Conservation (phyloP, 2,329 filamentous ascomycete species). For the Alternaria viburni region DNA sequence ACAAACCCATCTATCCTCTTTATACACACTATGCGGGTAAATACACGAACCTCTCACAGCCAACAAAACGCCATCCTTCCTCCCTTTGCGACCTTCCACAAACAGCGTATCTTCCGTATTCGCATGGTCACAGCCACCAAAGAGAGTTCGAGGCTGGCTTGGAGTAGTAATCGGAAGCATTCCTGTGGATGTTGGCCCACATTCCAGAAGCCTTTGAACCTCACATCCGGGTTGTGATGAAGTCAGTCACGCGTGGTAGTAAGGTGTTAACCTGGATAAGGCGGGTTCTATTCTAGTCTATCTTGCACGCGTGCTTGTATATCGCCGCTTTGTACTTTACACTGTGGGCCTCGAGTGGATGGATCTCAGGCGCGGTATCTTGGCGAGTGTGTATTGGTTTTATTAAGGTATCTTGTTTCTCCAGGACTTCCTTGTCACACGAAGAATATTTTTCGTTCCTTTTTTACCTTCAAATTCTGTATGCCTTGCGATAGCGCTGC, state of each 20-base stretch:
- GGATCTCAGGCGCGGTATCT: constrained; percentile 29
- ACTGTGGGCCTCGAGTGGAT: constrained; percentile 28
- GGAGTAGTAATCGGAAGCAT: constrained; percentile 28
- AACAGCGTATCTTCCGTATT: constrained; percentile 19
- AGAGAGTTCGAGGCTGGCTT: constrained; percentile 9
- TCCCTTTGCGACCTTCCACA: constrained; percentile 26
- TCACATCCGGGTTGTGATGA: constrained; percentile 24
- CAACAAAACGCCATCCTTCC: constrained; percentile 16
- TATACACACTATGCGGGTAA: constrained; percentile 42
- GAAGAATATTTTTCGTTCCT: not conserved
- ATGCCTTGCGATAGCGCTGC: not conserved
- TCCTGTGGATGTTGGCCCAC: constrained; percentile 9
- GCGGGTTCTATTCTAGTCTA: constrained; percentile 29
- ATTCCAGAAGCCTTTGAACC: constrained; percentile 14
- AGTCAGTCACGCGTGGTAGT: constrained; percentile 37
- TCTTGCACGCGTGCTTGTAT: constrained; percentile 33
- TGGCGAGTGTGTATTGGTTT: constrained; percentile 27
- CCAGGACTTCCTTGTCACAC: constrained; percentile 16
- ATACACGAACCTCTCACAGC: constrained; percentile 29
- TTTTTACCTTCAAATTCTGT: no score
- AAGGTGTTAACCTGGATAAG: constrained; percentile 14
- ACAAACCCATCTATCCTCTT: constrained; percentile 30
- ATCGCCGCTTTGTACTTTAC: constrained; percentile 27
- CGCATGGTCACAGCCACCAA: constrained; percentile 17
- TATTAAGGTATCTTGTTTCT: constrained; percentile 33